A percentile compares a stretch with the other conserved stretches of the same genome.
These are phyloP conservation scores for Lepidopterella palustris DNA, from an alignment of 495 filamentous ascomycete genomes.

Conservation along the genomic window DNA sequence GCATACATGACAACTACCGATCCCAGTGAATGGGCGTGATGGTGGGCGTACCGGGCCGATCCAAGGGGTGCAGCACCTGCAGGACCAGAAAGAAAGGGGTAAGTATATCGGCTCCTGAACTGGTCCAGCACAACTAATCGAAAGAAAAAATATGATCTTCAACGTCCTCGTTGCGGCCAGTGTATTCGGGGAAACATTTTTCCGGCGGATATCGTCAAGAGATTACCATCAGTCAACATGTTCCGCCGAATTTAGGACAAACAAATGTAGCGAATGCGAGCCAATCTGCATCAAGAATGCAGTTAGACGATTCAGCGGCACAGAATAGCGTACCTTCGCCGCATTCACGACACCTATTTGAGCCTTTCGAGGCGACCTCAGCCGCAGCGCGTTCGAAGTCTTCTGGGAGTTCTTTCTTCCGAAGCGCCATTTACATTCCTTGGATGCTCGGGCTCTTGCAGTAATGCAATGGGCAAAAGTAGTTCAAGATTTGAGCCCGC, in stretches of 20 bases:
- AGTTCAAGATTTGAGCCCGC: background rate
- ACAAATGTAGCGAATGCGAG: background rate
- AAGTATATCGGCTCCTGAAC: background rate
- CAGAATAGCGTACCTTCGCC: background rate
- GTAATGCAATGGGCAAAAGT: background rate
- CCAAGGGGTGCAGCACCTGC: constrained; percentile 11
- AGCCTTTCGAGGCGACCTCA: background rate
- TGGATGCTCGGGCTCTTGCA: background rate
- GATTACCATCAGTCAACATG: constrained; percentile 10
- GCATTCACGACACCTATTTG: background rate
- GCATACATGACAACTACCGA: no score
- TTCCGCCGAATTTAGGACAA: background rate
- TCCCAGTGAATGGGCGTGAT: no score
- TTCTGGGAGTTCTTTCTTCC: constrained; percentile 19
- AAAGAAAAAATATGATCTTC: constrained; percentile 17
- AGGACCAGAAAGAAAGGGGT: constrained; percentile 14
- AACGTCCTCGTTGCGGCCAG: constrained; percentile 9
- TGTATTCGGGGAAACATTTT: constrained; percentile 5
- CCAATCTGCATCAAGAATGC: background rate
- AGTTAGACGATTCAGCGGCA: background rate
- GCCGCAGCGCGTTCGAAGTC: constrained; percentile 7
- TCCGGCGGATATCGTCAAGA: constrained; percentile 17
- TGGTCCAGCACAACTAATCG: background rate
- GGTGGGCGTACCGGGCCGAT: constrained; percentile 20
- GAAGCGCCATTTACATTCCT: background rate